These are phyloP conservation scores for Coprinopsis cinerea DNA, from an alignment of 768 basidiomycete species.

Conservation along the genomic window DNA sequence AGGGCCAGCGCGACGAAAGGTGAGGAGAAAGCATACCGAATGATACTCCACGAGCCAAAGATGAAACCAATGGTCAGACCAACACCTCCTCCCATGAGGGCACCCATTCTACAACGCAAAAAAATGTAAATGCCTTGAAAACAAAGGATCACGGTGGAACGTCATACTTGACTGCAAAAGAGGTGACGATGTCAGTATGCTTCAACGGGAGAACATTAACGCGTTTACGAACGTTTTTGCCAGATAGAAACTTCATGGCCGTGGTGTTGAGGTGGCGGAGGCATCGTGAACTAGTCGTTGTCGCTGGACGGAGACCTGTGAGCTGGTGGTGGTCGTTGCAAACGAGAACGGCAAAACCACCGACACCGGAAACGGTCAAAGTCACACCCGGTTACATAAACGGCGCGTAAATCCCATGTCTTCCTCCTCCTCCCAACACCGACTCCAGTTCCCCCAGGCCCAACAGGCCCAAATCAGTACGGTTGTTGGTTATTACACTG, in stretches of 20 bases:
- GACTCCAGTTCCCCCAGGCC: slow-evolving; percentile 57
- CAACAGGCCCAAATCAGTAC: slow-evolving; percentile 85
- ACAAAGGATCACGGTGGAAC: neutral
- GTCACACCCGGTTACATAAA: neutral
- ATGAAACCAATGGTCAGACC: slow-evolving; percentile 97
- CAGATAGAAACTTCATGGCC: slow-evolving; percentile 65
- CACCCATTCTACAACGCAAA: slow-evolving; percentile 68
- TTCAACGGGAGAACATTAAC: slow-evolving; percentile 6
- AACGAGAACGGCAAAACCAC: neutral
- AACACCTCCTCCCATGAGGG: slow-evolving; percentile 88
- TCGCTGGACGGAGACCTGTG: neutral
- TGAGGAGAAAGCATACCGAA: slow-evolving; percentile 51
- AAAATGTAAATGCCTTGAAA: neutral
- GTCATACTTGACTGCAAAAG: slow-evolving; percentile 52
- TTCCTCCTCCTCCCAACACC: slow-evolving; percentile 11
- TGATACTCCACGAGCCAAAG: slow-evolving; percentile 89
- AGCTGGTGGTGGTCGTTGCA: slow-evolving; percentile 1
- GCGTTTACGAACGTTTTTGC: slow-evolving; percentile 59
- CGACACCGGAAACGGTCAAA: neutral
- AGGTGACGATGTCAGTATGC: slow-evolving; percentile 11
- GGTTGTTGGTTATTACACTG: slow-evolving; percentile 22
- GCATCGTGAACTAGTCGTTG: slow-evolving; percentile 10
- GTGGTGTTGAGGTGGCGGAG: slow-evolving; percentile 29
- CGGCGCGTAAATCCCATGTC: slow-evolving; percentile 14
- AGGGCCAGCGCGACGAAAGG: slow-evolving; percentile 3